Base-by-base conservation (phyloP, 129 eudicot genomes). In the Flaveria robusta region DNA sequence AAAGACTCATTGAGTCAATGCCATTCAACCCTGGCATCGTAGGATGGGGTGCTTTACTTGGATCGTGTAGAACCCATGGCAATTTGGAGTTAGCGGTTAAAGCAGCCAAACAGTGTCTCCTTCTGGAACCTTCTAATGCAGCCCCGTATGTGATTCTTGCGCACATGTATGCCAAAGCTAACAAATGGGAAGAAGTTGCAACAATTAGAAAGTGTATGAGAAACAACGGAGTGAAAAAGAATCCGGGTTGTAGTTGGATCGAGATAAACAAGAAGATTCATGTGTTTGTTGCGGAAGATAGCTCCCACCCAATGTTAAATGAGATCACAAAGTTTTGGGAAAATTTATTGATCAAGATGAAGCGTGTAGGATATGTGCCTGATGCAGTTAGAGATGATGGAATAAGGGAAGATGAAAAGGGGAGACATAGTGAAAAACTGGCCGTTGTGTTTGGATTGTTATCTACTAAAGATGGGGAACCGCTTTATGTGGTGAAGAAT, bases 161-260 rank as follows among this genome's bases (percentile, higher is more conserved):
- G 13, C 88, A 92, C 51, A 82, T 92, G 87, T 84, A 87, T 59
- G 85, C 90, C 1, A 75, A 59, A 34, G 83, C 87, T 58, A 81
- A 81, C 23, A 84, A 74, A 83, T 92, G 93, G 93, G 93, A 89
- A 50, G 93, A 92, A 73, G 88, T 86, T 42, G 88, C 93, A 42
- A 76, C 39, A 15, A 68, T 89, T 16, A 83, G 92, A 68, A 89
- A 67, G 79, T 80, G 64, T 7, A 85, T 92, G 93, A 76, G 87
- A 52, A 84, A 84, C 46, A 84, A 66, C 20, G 79, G 88, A 24
- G 88, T 84, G 77, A 87, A 83, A 80, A 92, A 88, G 81, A 89
- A 77, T 77, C 93, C 97, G 5, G 97, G 97, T n/a, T 92, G 96
- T 72, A 92, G 97, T 81, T 92, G 97, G 96, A 89, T 92, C 41